Evolutionary conservation across 306 rosid species (phyloP).

Genomic region (Cicer bijugum): DNA sequence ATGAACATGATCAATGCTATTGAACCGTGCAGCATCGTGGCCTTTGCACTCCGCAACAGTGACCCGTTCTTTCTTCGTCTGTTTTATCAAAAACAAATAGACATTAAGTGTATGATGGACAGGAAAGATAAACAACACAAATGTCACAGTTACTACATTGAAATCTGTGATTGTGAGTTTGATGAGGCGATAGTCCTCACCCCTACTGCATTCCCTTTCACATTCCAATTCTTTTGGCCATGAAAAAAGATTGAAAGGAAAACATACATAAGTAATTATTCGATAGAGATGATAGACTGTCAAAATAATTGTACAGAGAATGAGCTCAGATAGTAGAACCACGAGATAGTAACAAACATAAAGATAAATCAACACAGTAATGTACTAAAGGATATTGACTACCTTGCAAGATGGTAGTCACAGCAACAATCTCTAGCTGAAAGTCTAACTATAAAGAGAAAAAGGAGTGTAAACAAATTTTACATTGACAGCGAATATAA

Average conservation of each 20-base stretch:
- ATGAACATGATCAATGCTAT: slow-evolving; percentile 77
- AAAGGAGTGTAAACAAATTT: too few species aligned
- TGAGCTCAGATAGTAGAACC: slow-evolving; percentile 2
- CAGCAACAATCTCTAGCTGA: slow-evolving; percentile 13
- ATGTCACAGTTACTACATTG: slow-evolving; percentile 54
- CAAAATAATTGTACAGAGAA: slow-evolving; percentile 14
- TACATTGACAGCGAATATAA: too few species aligned
- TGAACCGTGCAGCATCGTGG: slow-evolving; percentile 88
- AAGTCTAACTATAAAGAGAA: slow-evolving; percentile 5
- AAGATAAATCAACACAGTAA: slow-evolving; percentile 24
- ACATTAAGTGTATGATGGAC: slow-evolving; percentile 31
- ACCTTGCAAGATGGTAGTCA: slow-evolving; percentile 15
- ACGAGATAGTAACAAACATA: slow-evolving; percentile 31
- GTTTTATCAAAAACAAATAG: slow-evolving; percentile 41
- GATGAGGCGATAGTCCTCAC: slow-evolving; percentile 92
- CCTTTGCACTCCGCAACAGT: slow-evolving; percentile 87
- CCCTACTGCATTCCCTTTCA: slow-evolving; percentile 98
- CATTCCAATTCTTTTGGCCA: slow-evolving; percentile 75
- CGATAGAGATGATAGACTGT: neutral
- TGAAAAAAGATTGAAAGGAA: slow-evolving; percentile 34
- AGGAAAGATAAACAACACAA: slow-evolving; percentile 28
- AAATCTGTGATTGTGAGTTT: slow-evolving; percentile 87
- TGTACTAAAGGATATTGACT: slow-evolving; percentile 1
- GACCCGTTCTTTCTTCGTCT: slow-evolving; percentile 72
- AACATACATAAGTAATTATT: slow-evolving; percentile 30